Evolutionary conservation across 106 monocot species (phyloP), one percentile per base, ranked within the genome.

Genomic region (Narthecium ossifragum): DNA sequence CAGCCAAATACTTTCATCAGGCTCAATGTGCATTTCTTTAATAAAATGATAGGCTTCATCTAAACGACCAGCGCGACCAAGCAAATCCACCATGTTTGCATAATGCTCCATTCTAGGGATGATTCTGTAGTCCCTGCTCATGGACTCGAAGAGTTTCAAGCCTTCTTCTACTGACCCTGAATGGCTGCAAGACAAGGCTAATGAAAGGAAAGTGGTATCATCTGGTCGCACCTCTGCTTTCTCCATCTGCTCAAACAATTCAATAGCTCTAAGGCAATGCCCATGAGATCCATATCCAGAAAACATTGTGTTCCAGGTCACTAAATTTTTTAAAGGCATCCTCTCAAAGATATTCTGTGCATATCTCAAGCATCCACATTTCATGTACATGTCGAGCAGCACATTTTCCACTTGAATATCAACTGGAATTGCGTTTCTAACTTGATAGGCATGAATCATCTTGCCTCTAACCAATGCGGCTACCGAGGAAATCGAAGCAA

Each of bases 351-450:
- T 38, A 2, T 17, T 10, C 17, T 46, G 38, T 9, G 78, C 80
- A 45, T 75, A 57, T 9, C 39, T 69, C 61, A 80, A 59, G 60
- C 74, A 75, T 8, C 78, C 78, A 15, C 81, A 75, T 31, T 85
- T 90, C 47, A 70, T 64, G 55, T 90, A 90, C 80, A 90, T 81
- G 65, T 85, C 78, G 55, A 85, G 53, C 46, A 90, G 57, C 26
- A 78, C 62, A 53, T 80, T 85, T 5, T 59, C 70, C 8, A 70
- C 57, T 18, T 60, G 52, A 10, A 46, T 30, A 60, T 81, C 90
- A 34, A 12, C n/a, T 24, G n/a, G 3, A 17, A 79, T 50, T n/a
- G 26, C 41, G 27, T 71, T 78, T 63, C 78, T 75, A 24, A 82
- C 36, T 31, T 64, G 67, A 55, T 78, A 79, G 1, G 65, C 78